phyloP scores from a whole-genome alignment of 1,139 yeast species.

The Pichia sp. region DNA sequence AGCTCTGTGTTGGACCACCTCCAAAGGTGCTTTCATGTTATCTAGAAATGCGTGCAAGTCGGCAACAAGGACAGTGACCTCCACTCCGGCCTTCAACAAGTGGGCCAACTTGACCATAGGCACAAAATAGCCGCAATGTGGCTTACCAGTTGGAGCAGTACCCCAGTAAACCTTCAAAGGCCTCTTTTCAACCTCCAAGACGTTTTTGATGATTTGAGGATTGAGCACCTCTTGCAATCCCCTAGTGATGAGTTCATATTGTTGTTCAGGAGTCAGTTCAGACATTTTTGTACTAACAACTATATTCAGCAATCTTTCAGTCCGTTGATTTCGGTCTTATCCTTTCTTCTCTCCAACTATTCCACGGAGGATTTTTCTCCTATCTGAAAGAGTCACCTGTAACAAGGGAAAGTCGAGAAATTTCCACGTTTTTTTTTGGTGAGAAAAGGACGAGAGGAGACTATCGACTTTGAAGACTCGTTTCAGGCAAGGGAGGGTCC shows the following conservation, averaged over 20 bases:
- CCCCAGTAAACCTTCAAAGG: conserved; percentile 95
- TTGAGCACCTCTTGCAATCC: conserved; percentile 90
- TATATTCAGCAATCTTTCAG: too few relatives aligned
- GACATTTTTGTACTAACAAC: conserved; percentile 10
- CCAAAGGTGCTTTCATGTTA: conserved; percentile 97
- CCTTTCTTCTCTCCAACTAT: background rate
- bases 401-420: background rate
- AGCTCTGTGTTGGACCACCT: conserved; percentile 84
- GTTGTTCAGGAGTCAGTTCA: conserved; percentile 49
- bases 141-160: conserved; percentile 92
- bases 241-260: conserved; percentile 74
- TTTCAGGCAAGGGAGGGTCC: background rate
- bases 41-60: conserved; percentile 96
- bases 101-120: conserved; percentile 97
- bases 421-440: background rate
- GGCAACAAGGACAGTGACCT: conserved; percentile 88
- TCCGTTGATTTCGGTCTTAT: too few relatives aligned
- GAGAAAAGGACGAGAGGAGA: background rate
- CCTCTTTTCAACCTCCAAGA: conserved; percentile 74
- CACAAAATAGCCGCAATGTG: conserved; percentile 98
- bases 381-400: background rate
- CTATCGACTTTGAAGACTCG: background rate
- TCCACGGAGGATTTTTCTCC: background rate
- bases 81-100: conserved; percentile 92
- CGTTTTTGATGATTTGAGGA: conserved; percentile 79